Percentiles rank a stretch among this genome's conserved stretches.
phyloP scores from a whole-genome alignment of 768 basidiomycete species.

The Suillus luteus region DNA sequence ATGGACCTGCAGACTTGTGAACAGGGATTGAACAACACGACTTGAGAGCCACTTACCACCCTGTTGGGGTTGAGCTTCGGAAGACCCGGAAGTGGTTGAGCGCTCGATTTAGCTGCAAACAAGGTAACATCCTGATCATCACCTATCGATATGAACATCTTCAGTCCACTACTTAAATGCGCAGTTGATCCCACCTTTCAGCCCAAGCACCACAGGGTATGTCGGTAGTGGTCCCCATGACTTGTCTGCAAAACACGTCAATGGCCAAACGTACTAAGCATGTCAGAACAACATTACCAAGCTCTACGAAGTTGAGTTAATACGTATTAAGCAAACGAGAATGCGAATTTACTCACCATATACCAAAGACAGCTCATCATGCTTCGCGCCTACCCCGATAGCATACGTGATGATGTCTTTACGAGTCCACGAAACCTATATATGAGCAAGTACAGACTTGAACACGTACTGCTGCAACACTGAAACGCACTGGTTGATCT shows the following conservation, averaged over 20 bases:
- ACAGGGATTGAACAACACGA: neutral
- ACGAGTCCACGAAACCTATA: constrained; percentile 81
- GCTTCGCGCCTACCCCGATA: constrained; percentile 79
- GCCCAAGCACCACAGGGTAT: constrained; percentile 75
- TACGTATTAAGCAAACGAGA: neutral
- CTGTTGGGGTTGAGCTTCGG: constrained; percentile 72
- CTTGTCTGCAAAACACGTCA: constrained; percentile 44
- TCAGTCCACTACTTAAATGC: neutral
- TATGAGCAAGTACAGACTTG: neutral
- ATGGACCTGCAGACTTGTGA: constrained; percentile 56
- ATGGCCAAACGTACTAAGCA: neutral
- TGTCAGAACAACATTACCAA: constrained; percentile 39
- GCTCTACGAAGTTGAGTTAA: constrained; percentile 40
- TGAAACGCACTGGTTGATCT: constrained; percentile 52
- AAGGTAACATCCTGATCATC: constrained; percentile 65
- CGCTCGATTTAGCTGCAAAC: constrained; percentile 53
- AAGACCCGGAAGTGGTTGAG: constrained; percentile 57
- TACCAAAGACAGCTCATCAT: constrained; percentile 64
- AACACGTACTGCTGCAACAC: neutral
- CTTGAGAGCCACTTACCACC: constrained; percentile 47
- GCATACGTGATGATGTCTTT: constrained; percentile 82
- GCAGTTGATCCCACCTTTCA: constrained; percentile 53
- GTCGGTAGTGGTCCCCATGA: constrained; percentile 80
- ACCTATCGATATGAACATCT: constrained; percentile 34
- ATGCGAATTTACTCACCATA: constrained; percentile 54